phyloP scores from a whole-genome alignment of 202 grass and related monocot genomes.

The Elaeis oleifera region DNA sequence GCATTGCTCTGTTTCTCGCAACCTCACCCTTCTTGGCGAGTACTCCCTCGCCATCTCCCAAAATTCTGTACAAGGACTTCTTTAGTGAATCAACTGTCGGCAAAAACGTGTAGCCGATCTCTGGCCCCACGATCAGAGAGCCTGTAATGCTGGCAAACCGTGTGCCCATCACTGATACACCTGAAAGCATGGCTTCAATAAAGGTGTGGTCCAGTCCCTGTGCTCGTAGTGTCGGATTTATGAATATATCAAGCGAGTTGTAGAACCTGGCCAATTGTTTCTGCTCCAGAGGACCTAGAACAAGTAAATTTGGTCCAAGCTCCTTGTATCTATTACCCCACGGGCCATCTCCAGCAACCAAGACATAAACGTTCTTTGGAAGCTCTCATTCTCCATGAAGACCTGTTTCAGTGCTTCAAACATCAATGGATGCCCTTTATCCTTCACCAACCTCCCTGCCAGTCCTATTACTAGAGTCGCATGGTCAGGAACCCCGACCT shows the following conservation, averaged over 20 bases:
- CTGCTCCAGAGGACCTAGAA: slow-evolving; percentile 33
- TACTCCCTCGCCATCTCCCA: slow-evolving; percentile 25
- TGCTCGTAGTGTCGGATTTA: slow-evolving; percentile 44
- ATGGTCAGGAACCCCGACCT: slow-evolving; percentile 23
- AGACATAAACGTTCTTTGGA: slow-evolving; percentile 16
- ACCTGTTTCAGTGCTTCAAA: slow-evolving; percentile 39
- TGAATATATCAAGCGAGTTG: slow-evolving; percentile 35
- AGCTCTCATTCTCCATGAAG: slow-evolving; percentile 21
- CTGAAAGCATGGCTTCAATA: slow-evolving; percentile 54
- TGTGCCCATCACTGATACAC: slow-evolving; percentile 24
- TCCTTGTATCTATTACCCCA: slow-evolving; percentile 36
- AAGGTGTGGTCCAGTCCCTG: slow-evolving; percentile 46
- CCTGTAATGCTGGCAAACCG: slow-evolving; percentile 40
- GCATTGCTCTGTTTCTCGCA: slow-evolving; percentile 28
- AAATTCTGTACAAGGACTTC: slow-evolving; percentile 23
- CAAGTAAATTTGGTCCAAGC: slow-evolving; percentile 30
- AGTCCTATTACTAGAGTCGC: slow-evolving; percentile 31
- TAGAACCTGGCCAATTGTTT: slow-evolving; percentile 32
- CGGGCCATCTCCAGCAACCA: slow-evolving; percentile 40
- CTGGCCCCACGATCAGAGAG: slow-evolving; percentile 33
- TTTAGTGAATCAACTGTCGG: slow-evolving; percentile 33
- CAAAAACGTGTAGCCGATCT: slow-evolving; percentile 37
- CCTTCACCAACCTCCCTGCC: slow-evolving; percentile 38
- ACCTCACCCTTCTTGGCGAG: slow-evolving; percentile 28
- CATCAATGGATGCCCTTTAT: slow-evolving; percentile 50